Evolutionary conservation across 2,329 filamentous ascomycete species (phyloP), one percentile per base, ranked within the genome.

Genomic region (Cytospora mali): DNA sequence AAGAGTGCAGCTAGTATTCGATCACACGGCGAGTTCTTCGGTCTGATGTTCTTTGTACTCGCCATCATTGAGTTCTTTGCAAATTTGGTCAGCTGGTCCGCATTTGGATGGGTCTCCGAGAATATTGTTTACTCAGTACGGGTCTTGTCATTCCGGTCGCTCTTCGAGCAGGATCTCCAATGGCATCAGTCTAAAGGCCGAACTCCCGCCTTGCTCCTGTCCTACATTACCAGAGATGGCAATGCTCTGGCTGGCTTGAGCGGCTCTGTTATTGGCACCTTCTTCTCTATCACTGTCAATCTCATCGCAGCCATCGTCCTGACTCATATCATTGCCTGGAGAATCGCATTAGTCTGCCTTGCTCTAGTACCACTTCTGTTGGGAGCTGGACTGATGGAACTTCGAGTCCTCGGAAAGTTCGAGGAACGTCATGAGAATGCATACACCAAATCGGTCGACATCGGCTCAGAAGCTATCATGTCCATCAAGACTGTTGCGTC

Each of bases 241-340:
- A 86, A 85, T 27, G 83, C 87, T 0, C 75, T 93, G 23, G 86
- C 85, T 49, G 88, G 86, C 0, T 81, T 93, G 66, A 89, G 85
- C 60, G 89, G 89, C 11, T 88, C 87, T 6, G 88, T 90, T 46
- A 80, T 92, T 60, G 88, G 89, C 6, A 90, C 87, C 0, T 75
- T 90, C 23, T 85, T 91, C 62, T 87, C 88, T 0, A 88, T 90
- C 25, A 68, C 83, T 3, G 81, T 92, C 66, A 91, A 90, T 72
- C 84, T 92, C 29, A 66, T 91, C 18, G 85, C 83, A 0, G 88
- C 87, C 1, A 86, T 92, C 60, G 84, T 89, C 31, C 71, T 92
- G 11, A 86, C 88, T 0, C 88, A 90, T 66, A 84, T 91, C 51
- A 79, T 93, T 53, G 88, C 88, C 3, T 93, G 90, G 90, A 89